Base-by-base conservation (phyloP, 208 protist genomes). In the Trypanosoma platydactyli region DNA sequence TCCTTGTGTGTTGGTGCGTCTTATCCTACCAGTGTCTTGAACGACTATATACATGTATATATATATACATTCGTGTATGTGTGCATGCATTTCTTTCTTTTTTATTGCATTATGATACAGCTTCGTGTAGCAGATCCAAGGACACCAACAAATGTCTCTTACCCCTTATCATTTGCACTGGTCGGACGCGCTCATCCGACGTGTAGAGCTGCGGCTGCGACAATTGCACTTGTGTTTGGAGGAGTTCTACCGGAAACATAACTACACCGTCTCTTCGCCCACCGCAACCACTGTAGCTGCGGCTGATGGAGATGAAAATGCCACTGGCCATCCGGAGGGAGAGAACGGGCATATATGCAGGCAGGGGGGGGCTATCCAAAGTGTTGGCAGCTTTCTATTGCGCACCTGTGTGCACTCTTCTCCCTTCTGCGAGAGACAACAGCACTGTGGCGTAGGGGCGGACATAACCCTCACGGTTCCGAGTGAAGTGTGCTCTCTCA, bases 391-490 rank as follows among this genome's bases (percentile, higher is more conserved):
- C 63, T 92, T 92, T 67, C 75, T 88, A 16, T 73, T 93, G 1
- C 89, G 89, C 67, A 89, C 81, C 16, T 90, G 82, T 58, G 76
- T 85, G 35, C 77, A 92, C 73, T 76, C 71, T 41, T 76, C 79
- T 5, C 85, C 88, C 13, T 88, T 91, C 41, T 58, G 66, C 15
- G 72, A 80, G 27, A 69, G 86, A 35, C 83, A 92, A 64, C 52
- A 70, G 16, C 40, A 81, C 48, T 62, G 69, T 44, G 85, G 85
- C 45, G 81, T 92, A 13, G 88, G 89, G 16, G 85, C 78, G 12
- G 89, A 94, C 63, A 68, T 94, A 35, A 79, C 80, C 18, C 45
- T 91, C 20, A 90, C 79, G 9, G 79, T 94, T 16, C 89, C 89
- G 1, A 64, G 66, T 18, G 57, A 63, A 20, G 49, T 73, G 25